Evolutionary conservation across 2,329 filamentous ascomycete genomes (phyloP).

Genomic region (Penicillium expansum): DNA sequence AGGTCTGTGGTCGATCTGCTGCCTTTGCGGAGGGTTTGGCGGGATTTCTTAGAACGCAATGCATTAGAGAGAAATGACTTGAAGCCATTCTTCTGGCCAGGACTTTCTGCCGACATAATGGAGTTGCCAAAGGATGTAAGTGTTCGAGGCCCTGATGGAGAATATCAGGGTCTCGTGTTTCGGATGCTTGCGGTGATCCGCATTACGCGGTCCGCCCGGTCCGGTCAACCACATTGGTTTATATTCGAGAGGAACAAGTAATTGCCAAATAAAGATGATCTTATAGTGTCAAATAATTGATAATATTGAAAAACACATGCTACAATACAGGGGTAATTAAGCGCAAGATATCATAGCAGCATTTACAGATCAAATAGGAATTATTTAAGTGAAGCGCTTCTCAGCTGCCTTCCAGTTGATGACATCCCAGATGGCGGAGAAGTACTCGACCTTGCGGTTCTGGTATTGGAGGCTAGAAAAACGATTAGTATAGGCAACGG

Average conservation of each 20-base stretch:
- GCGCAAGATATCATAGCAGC: conserved; percentile 6
- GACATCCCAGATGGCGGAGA: conserved; percentile 88
- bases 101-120: conserved; percentile 33
- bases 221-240: conserved; percentile 7
- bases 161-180: conserved; percentile 1
- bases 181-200: conserved; percentile 6
- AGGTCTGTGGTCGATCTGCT: conserved; percentile 32
- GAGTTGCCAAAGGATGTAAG: neutral
- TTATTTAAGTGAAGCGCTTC: conserved; percentile 62
- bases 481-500: conserved; percentile 18
- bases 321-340: conserved; percentile 21
- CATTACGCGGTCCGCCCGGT: conserved; percentile 10
- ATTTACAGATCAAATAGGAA: conserved; percentile 6
- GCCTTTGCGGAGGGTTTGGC: conserved; percentile 36
- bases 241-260: neutral
- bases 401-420: conserved; percentile 92
- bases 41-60: conserved; percentile 37
- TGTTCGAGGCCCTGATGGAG: conserved; percentile 1
- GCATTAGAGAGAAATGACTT: conserved; percentile 30
- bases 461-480: conserved; percentile 73
- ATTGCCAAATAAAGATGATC: neutral
- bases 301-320: conserved; percentile 13
- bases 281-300: neutral
- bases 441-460: conserved; percentile 97
- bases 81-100: conserved; percentile 31